A percentile compares a stretch with the other conserved stretches of the same genome.
These are phyloP conservation scores for Zostera marina DNA, from an alignment of 116 monocot genomes.

Conservation along the genomic window DNA sequence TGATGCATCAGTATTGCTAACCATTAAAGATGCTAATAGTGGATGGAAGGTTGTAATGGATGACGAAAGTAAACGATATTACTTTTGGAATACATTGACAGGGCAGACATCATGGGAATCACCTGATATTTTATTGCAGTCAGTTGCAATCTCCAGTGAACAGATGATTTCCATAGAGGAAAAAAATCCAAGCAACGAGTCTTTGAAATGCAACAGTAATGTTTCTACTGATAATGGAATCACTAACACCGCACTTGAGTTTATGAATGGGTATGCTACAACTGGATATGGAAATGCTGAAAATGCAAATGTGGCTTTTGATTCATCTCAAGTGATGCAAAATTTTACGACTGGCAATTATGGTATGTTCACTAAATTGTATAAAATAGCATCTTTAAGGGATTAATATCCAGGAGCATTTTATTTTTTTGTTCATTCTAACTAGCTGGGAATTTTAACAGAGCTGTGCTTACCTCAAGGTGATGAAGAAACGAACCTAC, in stretches of 20 bases:
- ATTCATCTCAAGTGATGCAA: constrained; percentile 10
- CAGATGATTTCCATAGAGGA: constrained; percentile 12
- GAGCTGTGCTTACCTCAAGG: constrained; percentile 6
- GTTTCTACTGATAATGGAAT: constrained; percentile 15
- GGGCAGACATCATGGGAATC: constrained; percentile 96
- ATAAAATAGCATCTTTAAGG: constrained; percentile 8
- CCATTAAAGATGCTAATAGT: constrained; percentile 30
- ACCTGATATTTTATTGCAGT: constrained; percentile 26
- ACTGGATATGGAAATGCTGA: constrained; percentile 14
- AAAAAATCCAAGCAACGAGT: constrained; percentile 6
- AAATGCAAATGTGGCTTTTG: constrained; percentile 10
- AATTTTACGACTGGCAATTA: constrained; percentile 10
- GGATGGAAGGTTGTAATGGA: constrained; percentile 75
- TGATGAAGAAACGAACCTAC: constrained; percentile 15
- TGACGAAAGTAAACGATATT: constrained; percentile 66
- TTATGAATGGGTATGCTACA: constrained; percentile 5
- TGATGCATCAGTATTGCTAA: constrained; percentile 25
- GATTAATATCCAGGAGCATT: constrained; percentile 3
- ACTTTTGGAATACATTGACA: constrained; percentile 89
- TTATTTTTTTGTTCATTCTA: neutral
- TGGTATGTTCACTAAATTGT: constrained; percentile 8
- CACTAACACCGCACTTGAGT: constrained; percentile 5
- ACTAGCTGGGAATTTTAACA: constrained; percentile 4
- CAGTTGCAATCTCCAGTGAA: constrained; percentile 7
- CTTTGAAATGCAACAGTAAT: constrained; percentile 5